Evolutionary conservation across 2,329 filamentous ascomycete species (phyloP), one percentile per base, ranked within the genome.

Genomic region (Albophoma yamanashiensis): DNA sequence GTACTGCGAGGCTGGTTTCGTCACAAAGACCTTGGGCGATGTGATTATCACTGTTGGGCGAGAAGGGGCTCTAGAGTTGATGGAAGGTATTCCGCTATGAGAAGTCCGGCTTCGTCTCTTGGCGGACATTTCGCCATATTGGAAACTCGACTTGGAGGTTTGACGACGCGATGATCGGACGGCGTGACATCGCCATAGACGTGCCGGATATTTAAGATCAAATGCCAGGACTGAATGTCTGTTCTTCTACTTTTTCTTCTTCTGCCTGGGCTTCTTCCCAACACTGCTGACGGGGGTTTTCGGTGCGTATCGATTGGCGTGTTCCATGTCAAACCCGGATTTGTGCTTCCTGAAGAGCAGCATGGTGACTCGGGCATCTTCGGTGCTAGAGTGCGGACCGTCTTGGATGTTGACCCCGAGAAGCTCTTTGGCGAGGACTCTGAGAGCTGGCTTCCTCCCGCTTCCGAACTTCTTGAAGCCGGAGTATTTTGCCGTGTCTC

Each of bases 291-390:
- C 20, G 11, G 58, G 22, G 36, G 64, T 60, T 59, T 67, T 74
- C 8, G 75, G 70, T 4, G 81, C 78, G 71, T 83, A 94, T 60
- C 82, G 84, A 72, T 85, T 87, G 60, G 86, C 78, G 71, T 91
- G 85, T 70, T 96, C 91, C 60, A 85, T 78, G 70, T 97, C 94
- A 70, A 99, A 97, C 0, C 82, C 89, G 22, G 86, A 80, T 76
- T 97, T 97, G 71, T 92, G 85, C 65, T 85, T 84, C 63, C 89
- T 82, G 69, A 96, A 97, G 50, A 99, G 76, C 60, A 93, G 76
- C 92, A 99, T 97, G 0, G 92, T 88, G 6, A 90, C 91, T 65
- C 91, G 80, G 1, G 94, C 94, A 78, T 99, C 94, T 76, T 88
- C 79, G 63, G 88, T 76, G 71, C 85, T 89, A 1, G 84, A 88